Evolutionary conservation across 106 monocot species (phyloP).

Genomic region (Platanthera zijinensis): DNA sequence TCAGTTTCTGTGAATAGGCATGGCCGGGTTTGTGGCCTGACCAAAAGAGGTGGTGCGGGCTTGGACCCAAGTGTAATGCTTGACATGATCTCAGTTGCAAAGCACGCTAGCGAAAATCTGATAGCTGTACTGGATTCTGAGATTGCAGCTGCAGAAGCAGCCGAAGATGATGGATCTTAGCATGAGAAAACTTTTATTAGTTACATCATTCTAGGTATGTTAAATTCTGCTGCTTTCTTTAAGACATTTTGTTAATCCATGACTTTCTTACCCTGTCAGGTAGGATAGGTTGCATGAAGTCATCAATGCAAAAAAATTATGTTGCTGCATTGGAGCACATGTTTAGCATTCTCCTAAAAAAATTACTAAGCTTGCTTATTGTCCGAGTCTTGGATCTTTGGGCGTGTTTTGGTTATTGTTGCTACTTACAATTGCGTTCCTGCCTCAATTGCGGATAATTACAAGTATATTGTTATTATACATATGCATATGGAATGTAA

Average conservation of each 20-base stretch:
- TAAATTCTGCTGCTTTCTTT: not conserved
- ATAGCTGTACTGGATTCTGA: conserved; percentile 62
- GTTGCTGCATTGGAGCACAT: too few species aligned
- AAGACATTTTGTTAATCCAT: not conserved
- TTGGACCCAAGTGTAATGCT: conserved; percentile 77
- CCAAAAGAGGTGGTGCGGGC: conserved; percentile 71
- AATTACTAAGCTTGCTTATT: too few species aligned
- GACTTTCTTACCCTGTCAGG: not conserved
- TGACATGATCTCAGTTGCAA: conserved; percentile 89
- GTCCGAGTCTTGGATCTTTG: too few species aligned
- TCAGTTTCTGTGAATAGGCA: conserved; percentile 78
- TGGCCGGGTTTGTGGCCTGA: conserved; percentile 78
- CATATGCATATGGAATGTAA: too few species aligned
- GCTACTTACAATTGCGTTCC: too few species aligned
- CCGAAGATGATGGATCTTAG: conserved; percentile 11
- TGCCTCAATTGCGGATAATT: too few species aligned
- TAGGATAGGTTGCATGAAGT: too few species aligned
- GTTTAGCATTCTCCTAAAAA: too few species aligned
- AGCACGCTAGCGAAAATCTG: conserved; percentile 49
- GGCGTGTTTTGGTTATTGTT: too few species aligned
- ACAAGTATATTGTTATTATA: too few species aligned
- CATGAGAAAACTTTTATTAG: not conserved
- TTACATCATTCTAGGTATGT: not conserved
- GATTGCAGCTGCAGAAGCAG: conserved; percentile 60
- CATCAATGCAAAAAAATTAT: too few species aligned